phyloP scores from a whole-genome alignment of 108 stramenopile species.

The Cyclostephanos tholiformis region DNA sequence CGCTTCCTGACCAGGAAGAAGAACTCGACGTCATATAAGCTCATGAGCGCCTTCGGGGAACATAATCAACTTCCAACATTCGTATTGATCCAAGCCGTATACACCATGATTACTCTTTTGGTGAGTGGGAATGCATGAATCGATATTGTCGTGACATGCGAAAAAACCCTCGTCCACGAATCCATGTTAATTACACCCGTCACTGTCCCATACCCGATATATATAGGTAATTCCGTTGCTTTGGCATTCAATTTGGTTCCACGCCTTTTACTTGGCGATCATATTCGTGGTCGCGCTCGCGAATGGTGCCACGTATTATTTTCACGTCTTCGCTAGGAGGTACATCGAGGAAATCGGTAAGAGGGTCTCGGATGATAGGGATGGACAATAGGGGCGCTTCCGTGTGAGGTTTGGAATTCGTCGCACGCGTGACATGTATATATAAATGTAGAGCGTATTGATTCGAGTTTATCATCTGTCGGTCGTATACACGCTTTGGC shows the following conservation, averaged over 20 bases:
- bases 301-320: slow-evolving; percentile 54
- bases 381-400: neutral
- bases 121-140: no score
- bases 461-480: neutral
- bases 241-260: slow-evolving; percentile 49
- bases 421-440: neutral
- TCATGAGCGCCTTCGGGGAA: slow-evolving; percentile 50
- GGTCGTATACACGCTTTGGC: neutral
- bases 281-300: slow-evolving; percentile 47
- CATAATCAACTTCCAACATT: slow-evolving; percentile 52
- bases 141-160: neutral
- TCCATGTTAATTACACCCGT: neutral
- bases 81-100: slow-evolving; percentile 42
- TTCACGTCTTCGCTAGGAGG: slow-evolving; percentile 51
- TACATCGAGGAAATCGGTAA: slow-evolving; percentile 48
- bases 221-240: slow-evolving; percentile 25
- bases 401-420: neutral
- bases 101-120: slow-evolving; percentile 42
- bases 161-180: neutral
- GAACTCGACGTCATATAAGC: slow-evolving; percentile 35
- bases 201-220: no score
- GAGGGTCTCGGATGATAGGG: slow-evolving; percentile 17
- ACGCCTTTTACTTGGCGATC: slow-evolving; percentile 29
- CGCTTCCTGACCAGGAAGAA: slow-evolving; percentile 47
- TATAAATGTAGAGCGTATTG: neutral